Conservation (phyloP, 2,329 filamentous ascomycete genomes). For the Hypoxylon sp. region DNA sequence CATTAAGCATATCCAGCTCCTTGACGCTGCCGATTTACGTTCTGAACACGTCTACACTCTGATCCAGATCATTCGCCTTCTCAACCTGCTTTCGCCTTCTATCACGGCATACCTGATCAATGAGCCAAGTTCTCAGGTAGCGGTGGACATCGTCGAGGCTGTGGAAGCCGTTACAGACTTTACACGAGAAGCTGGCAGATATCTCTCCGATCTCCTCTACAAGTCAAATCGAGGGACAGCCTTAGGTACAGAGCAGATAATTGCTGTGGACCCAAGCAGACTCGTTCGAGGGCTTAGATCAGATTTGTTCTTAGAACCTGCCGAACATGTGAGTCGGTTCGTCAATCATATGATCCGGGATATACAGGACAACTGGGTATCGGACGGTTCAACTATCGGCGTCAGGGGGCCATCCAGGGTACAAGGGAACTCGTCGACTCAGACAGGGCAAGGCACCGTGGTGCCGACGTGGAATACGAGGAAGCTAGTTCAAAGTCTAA, state of each 20-base stretch:
- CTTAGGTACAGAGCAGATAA: background rate
- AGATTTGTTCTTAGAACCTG: constrained; percentile 31
- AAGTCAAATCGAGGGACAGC: background rate
- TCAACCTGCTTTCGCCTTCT: constrained; percentile 53
- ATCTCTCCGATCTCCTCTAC: constrained; percentile 42
- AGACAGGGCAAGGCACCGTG: constrained; percentile 56
- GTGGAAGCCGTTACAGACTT: constrained; percentile 49
- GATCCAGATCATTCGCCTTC: constrained; percentile 43
- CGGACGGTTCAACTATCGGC: constrained; percentile 54
- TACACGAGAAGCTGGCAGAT: constrained; percentile 45
- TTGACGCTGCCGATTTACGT: constrained; percentile 41
- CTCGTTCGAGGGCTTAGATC: constrained; percentile 41
- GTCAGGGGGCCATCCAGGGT: constrained; percentile 58
- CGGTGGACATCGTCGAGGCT: constrained; percentile 34
- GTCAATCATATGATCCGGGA: constrained; percentile 61
- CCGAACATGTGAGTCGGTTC: constrained; percentile 59
- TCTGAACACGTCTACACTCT: constrained; percentile 48
- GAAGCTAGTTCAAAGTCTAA: constrained; percentile 40
- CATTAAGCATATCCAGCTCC: constrained; percentile 48
- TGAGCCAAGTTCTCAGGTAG: constrained; percentile 39
- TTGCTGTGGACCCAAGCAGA: constrained; percentile 37
- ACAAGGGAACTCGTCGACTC: constrained; percentile 52
- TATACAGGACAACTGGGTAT: constrained; percentile 62
- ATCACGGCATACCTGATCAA: constrained; percentile 50
- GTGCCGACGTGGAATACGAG: constrained; percentile 42